phyloP scores from a whole-genome alignment of 2,329 filamentous ascomycete species.

The Venturia pyrina region DNA sequence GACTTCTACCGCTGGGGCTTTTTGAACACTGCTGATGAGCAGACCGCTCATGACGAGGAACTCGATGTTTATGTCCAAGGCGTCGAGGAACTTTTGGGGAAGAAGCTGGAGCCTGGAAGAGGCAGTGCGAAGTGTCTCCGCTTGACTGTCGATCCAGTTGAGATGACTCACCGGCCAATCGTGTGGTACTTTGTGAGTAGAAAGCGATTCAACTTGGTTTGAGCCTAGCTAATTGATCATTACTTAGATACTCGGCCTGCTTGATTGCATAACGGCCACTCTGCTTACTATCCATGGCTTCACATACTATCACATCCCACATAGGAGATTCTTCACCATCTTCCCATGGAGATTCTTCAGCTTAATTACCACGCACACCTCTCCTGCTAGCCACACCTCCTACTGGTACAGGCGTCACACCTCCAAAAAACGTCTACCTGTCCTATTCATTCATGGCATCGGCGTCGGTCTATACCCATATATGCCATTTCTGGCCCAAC shows the following conservation, averaged over 20 bases:
- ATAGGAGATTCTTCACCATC: constrained; percentile 36
- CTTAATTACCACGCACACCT: constrained; percentile 36
- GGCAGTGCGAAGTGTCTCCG: constrained; percentile 48
- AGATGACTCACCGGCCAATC: constrained; percentile 50
- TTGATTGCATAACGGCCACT: background rate
- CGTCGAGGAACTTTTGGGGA: constrained; percentile 44
- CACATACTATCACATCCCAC: constrained; percentile 37
- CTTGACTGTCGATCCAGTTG: constrained; percentile 55
- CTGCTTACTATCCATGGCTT: constrained; percentile 32
- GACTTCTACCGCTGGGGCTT: constrained; percentile 62
- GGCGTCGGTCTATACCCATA: constrained; percentile 59
- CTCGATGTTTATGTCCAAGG: constrained; percentile 45
- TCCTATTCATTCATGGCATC: constrained; percentile 63
- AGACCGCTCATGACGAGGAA: constrained; percentile 35
- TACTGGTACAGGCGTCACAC: constrained; percentile 61
- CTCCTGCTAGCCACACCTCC: constrained; percentile 40
- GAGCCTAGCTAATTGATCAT: constrained; percentile 28
- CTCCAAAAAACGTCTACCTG: constrained; percentile 45
- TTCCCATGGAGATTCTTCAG: constrained; percentile 50
- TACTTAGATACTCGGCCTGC: constrained; percentile 35
- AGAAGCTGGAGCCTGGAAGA: constrained; percentile 42
- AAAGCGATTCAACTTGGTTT: background rate
- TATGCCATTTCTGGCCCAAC: constrained; percentile 43
- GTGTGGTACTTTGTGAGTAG: constrained; percentile 51
- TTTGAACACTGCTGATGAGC: constrained; percentile 41